Evolutionary conservation across 768 basidiomycete species (phyloP).

Genomic region (Filobasidium floriforme): DNA sequence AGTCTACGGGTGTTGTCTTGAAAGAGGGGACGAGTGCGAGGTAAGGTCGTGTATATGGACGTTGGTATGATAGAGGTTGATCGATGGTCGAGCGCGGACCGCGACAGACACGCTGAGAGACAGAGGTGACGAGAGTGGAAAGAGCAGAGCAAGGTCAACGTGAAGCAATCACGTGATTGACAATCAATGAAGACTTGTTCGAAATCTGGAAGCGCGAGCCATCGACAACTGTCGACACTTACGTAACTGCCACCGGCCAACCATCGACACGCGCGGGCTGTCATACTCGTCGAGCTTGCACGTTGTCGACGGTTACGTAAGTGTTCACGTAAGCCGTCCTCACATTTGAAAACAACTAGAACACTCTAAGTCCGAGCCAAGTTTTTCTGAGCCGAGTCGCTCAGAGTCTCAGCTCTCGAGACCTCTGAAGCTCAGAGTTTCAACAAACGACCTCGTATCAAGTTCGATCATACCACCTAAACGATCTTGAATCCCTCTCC

Average conservation of each 20-base stretch:
- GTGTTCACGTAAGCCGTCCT: too few species aligned
- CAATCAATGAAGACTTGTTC: too few species aligned
- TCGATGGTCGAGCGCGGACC: too few species aligned
- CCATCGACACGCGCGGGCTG: not conserved
- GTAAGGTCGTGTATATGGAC: not conserved
- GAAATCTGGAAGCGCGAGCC: too few species aligned
- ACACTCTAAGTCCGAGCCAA: not conserved
- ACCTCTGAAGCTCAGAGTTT: too few species aligned
- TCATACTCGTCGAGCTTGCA: not conserved
- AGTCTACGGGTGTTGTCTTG: slow-evolving; percentile 25
- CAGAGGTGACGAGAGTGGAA: not conserved
- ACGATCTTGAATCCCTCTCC: slow-evolving; percentile 6
- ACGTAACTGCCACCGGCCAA: too few species aligned
- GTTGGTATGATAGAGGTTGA: not conserved
- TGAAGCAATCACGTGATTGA: not conserved
- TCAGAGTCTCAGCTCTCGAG: too few species aligned
- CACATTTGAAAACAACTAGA: too few species aligned
- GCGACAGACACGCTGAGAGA: too few species aligned
- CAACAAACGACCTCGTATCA: too few species aligned
- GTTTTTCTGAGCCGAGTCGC: not conserved
- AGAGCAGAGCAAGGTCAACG: not conserved
- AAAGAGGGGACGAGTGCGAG: not conserved
- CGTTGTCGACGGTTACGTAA: too few species aligned
- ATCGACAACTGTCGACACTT: not conserved
- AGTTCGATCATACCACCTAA: too few species aligned